Conservation (phyloP, 2,329 filamentous ascomycete genomes). For the Phialocephala sp. region DNA sequence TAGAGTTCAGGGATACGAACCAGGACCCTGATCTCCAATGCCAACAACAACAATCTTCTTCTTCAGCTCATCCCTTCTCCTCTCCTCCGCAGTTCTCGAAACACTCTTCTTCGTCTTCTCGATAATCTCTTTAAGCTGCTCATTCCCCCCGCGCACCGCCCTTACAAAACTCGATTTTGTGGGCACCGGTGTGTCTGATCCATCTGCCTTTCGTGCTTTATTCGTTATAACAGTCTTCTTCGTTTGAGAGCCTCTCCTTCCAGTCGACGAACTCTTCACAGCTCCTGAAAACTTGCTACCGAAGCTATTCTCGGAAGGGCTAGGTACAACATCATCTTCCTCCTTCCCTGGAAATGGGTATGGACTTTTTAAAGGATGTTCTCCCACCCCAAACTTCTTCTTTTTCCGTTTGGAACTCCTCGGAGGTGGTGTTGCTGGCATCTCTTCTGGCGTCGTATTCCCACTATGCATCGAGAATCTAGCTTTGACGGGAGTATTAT, state of each 20-base stretch:
- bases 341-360: slow-evolving; percentile 26
- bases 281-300: slow-evolving; percentile 25
- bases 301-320: slow-evolving; percentile 10
- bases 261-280: slow-evolving; percentile 24
- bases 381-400: slow-evolving; percentile 24
- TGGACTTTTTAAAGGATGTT: slow-evolving; percentile 32
- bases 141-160: slow-evolving; percentile 27
- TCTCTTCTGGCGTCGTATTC: slow-evolving; percentile 8
- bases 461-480: background rate
- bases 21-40: slow-evolving; percentile 35
- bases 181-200: slow-evolving; percentile 32
- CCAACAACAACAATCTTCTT: slow-evolving; percentile 37
- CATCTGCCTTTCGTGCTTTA: slow-evolving; percentile 22
- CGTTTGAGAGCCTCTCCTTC: slow-evolving; percentile 10
- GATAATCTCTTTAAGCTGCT: slow-evolving; percentile 28
- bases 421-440: background rate
- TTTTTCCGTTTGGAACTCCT: slow-evolving; percentile 12
- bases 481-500: slow-evolving; percentile 2
- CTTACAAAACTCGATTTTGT: slow-evolving; percentile 27
- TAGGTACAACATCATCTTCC: slow-evolving; percentile 5
- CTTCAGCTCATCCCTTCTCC: slow-evolving; percentile 35
- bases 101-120: slow-evolving; percentile 32
- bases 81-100: slow-evolving; percentile 27
- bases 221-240: slow-evolving; percentile 24
- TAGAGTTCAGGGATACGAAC: slow-evolving; percentile 22